Evolutionary conservation across 202 grass and related monocot species (phyloP).

Genomic region (Panicum virgatum): DNA sequence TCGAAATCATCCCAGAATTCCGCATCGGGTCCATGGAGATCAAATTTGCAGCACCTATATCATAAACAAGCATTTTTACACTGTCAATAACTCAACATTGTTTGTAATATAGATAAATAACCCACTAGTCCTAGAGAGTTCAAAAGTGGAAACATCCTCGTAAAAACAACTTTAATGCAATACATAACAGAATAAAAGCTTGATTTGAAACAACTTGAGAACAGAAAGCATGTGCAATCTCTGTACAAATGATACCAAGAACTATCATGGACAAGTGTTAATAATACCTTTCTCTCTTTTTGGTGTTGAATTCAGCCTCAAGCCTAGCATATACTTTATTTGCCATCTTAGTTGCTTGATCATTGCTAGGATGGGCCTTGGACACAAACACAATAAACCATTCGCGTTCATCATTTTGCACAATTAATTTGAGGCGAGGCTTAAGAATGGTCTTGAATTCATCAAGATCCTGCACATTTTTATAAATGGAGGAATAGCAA

Average conservation of each 20-base stretch:
- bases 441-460: constrained; percentile 99
- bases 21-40: constrained; percentile 77
- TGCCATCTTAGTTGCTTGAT: constrained; percentile 91
- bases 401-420: constrained; percentile 98
- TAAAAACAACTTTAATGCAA: constrained; percentile 25
- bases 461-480: constrained; percentile 80
- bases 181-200: background rate
- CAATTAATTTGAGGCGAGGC: constrained; percentile 93
- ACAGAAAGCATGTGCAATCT: background rate
- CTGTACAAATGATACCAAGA: constrained; percentile 2
- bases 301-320: constrained; percentile 97
- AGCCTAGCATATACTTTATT: constrained; percentile 92
- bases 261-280: background rate
- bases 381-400: constrained; percentile 98
- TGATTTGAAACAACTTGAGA: constrained; percentile 18
- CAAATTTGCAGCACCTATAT: constrained; percentile 95
- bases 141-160: constrained; percentile 1
- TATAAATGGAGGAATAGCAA: background rate
- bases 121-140: constrained; percentile 20
- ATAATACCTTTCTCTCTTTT: constrained; percentile 91
- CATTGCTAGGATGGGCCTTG: constrained; percentile 88
- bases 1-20: constrained; percentile 98
- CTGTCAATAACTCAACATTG: background rate
- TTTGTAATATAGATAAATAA: constrained; percentile 18
- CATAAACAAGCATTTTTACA: constrained; percentile 27